These are phyloP conservation scores for Fonticula alba DNA, from an alignment of 78 protist species.

Conservation along the genomic window DNA sequence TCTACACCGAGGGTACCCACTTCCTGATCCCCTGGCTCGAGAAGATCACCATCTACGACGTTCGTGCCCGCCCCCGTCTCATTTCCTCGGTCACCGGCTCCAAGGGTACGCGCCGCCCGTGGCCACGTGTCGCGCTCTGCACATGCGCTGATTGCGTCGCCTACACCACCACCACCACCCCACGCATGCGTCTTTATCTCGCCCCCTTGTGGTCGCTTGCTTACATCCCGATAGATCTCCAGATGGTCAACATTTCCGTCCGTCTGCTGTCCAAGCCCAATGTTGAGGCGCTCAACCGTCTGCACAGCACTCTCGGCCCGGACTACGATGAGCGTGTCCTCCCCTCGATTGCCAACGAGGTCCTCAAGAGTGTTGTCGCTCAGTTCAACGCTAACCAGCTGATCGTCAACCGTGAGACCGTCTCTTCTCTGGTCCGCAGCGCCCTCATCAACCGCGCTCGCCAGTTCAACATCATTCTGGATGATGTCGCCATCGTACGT, in stretches of 20 bases:
- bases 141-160: no score
- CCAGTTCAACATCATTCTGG: conserved; percentile 69
- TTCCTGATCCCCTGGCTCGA: conserved; percentile 60
- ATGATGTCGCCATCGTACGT: conserved; percentile 73
- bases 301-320: conserved; percentile 57
- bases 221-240: no score
- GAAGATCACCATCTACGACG: conserved; percentile 57
- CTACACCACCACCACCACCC: no score
- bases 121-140: no score
- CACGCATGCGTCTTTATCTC: no score
- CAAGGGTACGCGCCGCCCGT: conserved; percentile 47
- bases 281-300: conserved; percentile 20
- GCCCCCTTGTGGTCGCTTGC: no score
- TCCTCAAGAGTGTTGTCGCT: conserved; percentile 76
- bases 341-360: conserved; percentile 81
- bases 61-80: conserved; percentile 46
- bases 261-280: conserved; percentile 66
- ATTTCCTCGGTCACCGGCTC: conserved; percentile 71
- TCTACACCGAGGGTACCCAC: conserved; percentile 54
- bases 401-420: conserved; percentile 68
- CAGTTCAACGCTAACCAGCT: conserved; percentile 87
- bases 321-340: conserved; percentile 74
- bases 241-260: conserved; percentile 70
- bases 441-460: conserved; percentile 46
- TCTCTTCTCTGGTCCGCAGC: conserved; percentile 22